Evolutionary conservation across 805 yeast genomes (phyloP).

Genomic region (Wickerhamiella vanderwaltii): DNA sequence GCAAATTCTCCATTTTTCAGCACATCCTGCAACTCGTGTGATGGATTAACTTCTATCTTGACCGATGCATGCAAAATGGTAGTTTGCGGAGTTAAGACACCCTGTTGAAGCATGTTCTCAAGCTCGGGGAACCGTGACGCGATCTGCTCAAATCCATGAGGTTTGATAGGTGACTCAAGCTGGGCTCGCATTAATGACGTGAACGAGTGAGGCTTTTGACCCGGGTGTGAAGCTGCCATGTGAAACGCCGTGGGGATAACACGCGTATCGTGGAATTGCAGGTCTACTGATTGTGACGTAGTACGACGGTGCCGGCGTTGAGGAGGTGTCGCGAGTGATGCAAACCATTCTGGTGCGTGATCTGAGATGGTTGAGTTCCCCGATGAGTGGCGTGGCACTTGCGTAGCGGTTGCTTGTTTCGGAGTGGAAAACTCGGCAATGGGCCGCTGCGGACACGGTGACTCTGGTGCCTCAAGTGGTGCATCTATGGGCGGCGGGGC

Average conservation of each 20-base stretch:
- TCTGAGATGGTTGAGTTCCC: slow-evolving; percentile 9
- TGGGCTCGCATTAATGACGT: slow-evolving; percentile 27
- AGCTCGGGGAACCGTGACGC: slow-evolving; percentile 24
- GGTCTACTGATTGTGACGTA: slow-evolving; percentile 19
- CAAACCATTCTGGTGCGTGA: slow-evolving; percentile 12
- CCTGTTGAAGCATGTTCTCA: slow-evolving; percentile 14
- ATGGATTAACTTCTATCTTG: slow-evolving; percentile 18
- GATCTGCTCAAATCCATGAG: slow-evolving; percentile 21
- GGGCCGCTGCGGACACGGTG: background rate
- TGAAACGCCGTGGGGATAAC: slow-evolving; percentile 24
- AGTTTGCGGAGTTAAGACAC: slow-evolving; percentile 15
- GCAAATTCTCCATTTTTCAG: slow-evolving; percentile 7
- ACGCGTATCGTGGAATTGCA: slow-evolving; percentile 15
- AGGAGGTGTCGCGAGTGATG: slow-evolving; percentile 12
- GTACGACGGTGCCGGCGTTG: slow-evolving; percentile 19
- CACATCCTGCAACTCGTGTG: background rate
- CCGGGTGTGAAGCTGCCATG: background rate
- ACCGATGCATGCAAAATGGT: slow-evolving; percentile 27
- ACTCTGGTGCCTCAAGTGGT: too few relatives aligned
- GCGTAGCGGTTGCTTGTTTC: slow-evolving; percentile 1
- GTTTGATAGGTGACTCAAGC: slow-evolving; percentile 26
- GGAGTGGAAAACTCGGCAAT: slow-evolving; percentile 5
- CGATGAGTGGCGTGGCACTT: slow-evolving; percentile 5
- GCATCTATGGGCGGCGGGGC: too few relatives aligned
- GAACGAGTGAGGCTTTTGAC: slow-evolving; percentile 18